Evolutionary conservation across 192 early-diverging fungal genomes (phyloP), one percentile per base, ranked within the genome.

Genomic region (Geranomyces variabilis): DNA sequence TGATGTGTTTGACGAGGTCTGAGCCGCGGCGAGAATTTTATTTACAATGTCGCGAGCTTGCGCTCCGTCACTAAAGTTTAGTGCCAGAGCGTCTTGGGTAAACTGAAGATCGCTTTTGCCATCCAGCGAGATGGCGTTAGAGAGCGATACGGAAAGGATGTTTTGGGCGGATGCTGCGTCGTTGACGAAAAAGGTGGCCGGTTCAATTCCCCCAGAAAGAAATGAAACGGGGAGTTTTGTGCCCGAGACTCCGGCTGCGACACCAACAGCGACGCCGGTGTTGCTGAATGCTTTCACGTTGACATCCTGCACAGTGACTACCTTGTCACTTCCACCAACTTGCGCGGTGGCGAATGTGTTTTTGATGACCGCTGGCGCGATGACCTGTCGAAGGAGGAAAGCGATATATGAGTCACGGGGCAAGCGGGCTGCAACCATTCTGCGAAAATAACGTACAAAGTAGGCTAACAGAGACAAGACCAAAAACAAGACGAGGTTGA

Each of bases 311-410:
- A 70, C n/a, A 41, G 34, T 22, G 44, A 36, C 31, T 24, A 36
- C 41, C 15, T 61, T 70, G 34, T 61, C 28, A 1, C 69, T 56
- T 0, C 49, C 49, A 13, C 46, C 53, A 14, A 70, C 9, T 15
- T 46, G 33, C 24, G 56, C 43, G 19, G 55, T 61, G 14, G 69
- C 69, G 43, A 70, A 70, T 29, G 28, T 61, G 14, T 48, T 21
- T 33, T 70, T 61, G 41, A 70, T 69, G 51, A 69, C 53, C 12
- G 47, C 53, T 8, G 67, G 67, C 17, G 28, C 67, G 47, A 69
- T 69, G 34, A 69, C 67, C 48, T 57, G 67, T 56, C 17, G 28
- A 21, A 34, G 17, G 22, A 21, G 41, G 36, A 41, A 3, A 28
- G 26, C 3, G 26, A 21, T 8, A n/a, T 29, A 8, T 34, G 33